These are phyloP conservation scores for Tinospora cordifolia DNA, from an alignment of 164 flowering plant genomes.

Conservation along the genomic window DNA sequence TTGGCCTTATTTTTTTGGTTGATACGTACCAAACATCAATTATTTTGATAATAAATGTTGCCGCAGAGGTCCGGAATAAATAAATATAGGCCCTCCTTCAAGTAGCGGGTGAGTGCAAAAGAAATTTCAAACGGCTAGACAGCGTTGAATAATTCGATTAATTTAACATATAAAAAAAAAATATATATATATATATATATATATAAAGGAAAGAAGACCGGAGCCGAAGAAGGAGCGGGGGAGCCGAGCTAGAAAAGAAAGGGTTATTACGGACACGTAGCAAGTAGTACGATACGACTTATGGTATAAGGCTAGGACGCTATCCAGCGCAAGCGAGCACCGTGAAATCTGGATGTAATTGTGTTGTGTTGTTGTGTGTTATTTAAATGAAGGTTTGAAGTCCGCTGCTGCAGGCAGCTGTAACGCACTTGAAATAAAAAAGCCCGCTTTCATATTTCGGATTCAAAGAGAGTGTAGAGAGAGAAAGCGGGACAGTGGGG, in stretches of 20 bases:
- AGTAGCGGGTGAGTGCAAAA: no score
- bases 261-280: slow-evolving; percentile 28
- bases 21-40: no score
- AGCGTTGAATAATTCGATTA: no score
- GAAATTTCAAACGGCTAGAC: no score
- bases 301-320: slow-evolving; percentile 41
- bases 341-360: no score
- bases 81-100: no score
- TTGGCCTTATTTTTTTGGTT: no score
- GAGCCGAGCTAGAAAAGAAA: background rate
- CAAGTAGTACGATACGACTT: slow-evolving; percentile 14
- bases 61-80: no score
- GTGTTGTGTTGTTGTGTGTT: no score
- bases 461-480: slow-evolving; percentile 18
- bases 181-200: no score
- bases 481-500: background rate
- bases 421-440: slow-evolving; percentile 24
- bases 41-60: no score
- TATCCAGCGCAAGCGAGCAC: slow-evolving; percentile 29
- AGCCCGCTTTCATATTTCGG: slow-evolving; percentile 26
- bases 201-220: background rate
- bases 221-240: background rate
- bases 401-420: slow-evolving; percentile 39
- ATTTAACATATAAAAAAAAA: no score
- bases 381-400: slow-evolving; percentile 29